Conservation (phyloP, 1,139 yeast species). For the Blastobotrys arbuscula region DNA sequence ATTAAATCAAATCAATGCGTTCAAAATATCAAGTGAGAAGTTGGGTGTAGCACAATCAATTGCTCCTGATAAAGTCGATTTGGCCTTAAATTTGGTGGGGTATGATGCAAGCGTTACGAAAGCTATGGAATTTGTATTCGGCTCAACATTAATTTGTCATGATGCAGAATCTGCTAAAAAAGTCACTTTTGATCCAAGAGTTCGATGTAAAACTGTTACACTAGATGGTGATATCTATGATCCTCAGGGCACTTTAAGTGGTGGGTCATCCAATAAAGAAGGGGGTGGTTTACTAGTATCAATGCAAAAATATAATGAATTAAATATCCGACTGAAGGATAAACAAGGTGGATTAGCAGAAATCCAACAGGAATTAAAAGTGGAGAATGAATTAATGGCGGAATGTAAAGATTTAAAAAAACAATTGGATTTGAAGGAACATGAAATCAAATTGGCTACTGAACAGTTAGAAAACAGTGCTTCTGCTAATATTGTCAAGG, state of each 20-base stretch:
- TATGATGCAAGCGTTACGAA: conserved; percentile 62
- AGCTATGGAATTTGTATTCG: conserved; percentile 93
- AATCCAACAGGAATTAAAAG: conserved; percentile 40
- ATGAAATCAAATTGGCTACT: conserved; percentile 59
- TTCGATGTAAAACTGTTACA: conserved; percentile 83
- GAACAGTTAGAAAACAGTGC: conserved; percentile 59
- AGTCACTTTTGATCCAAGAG: conserved; percentile 79
- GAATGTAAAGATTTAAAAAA: conserved; percentile 58
- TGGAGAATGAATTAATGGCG: conserved; percentile 45
- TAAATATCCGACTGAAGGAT: conserved; percentile 39
- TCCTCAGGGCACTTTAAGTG: conserved; percentile 93
- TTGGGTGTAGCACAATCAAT: conserved; percentile 52
- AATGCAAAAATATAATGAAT: conserved; percentile 62
- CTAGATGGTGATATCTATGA: conserved; percentile 92
- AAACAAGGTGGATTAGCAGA: conserved; percentile 40
- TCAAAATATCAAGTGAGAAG: conserved; percentile 32
- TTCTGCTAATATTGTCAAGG: conserved; percentile 48
- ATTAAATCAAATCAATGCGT: conserved; percentile 70
- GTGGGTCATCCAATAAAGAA: conserved; percentile 63
- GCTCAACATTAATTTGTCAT: conserved; percentile 75
- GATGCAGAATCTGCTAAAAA: conserved; percentile 85
- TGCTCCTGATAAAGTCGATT: conserved; percentile 80
- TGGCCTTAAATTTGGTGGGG: conserved; percentile 75
- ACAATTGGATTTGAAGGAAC: conserved; percentile 58
- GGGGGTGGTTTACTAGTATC: conserved; percentile 50